Conservation (phyloP, 1,139 yeast species). For the Scheffersomyces quercinus region DNA sequence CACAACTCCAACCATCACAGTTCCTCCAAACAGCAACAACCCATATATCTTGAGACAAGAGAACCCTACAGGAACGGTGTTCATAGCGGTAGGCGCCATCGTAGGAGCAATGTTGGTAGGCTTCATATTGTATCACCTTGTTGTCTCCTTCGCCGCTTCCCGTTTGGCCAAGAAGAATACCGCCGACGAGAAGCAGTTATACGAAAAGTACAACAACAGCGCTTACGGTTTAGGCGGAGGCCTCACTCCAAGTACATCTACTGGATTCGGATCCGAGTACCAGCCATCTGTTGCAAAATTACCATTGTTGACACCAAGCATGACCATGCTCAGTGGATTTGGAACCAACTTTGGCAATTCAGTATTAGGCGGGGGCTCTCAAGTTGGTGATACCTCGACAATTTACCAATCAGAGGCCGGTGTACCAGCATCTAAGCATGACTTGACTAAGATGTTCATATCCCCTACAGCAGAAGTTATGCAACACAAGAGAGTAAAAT, state of each 20-base stretch:
- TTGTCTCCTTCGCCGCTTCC: slow-evolving; percentile 39
- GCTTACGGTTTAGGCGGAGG: slow-evolving; percentile 30
- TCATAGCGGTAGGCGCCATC: slow-evolving; percentile 74
- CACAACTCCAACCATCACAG: slow-evolving; percentile 60
- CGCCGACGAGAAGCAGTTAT: slow-evolving; percentile 32
- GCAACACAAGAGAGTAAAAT: slow-evolving; percentile 41
- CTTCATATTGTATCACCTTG: slow-evolving; percentile 41
- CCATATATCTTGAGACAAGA: slow-evolving; percentile 58
- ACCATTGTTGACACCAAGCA: slow-evolving; percentile 34
- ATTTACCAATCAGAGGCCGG: slow-evolving; percentile 38
- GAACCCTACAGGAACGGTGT: slow-evolving; percentile 73
- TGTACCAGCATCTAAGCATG: slow-evolving; percentile 38
- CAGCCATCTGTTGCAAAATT: slow-evolving; percentile 33
- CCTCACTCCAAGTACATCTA: slow-evolving; percentile 19
- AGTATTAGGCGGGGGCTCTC: slow-evolving; percentile 20
- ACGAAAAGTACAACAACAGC: slow-evolving; percentile 40
- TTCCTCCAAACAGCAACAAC: slow-evolving; percentile 59
- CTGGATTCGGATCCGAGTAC: slow-evolving; percentile 20
- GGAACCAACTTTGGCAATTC: slow-evolving; percentile 8
- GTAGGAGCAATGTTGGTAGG: slow-evolving; percentile 56
- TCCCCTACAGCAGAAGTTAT: slow-evolving; percentile 81
- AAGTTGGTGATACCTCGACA: slow-evolving; percentile 41
- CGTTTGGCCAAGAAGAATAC: slow-evolving; percentile 38
- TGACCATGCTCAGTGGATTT: slow-evolving; percentile 20
- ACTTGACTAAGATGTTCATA: slow-evolving; percentile 58